These are phyloP conservation scores for Hericium erinaceus DNA, from an alignment of 768 basidiomycete species.

Conservation along the genomic window DNA sequence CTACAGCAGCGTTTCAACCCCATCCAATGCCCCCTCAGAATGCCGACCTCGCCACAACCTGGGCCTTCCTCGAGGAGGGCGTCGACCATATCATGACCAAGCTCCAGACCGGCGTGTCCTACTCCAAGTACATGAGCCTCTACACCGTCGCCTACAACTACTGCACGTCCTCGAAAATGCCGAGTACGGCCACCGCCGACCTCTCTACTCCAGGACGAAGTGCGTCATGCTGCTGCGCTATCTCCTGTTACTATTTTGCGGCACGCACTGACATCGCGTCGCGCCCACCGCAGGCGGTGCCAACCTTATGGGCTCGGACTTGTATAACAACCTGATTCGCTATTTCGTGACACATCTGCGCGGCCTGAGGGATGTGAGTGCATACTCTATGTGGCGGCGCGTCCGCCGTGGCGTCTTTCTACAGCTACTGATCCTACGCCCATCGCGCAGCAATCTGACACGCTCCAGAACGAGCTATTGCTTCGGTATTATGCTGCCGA, in stretches of 20 bases:
- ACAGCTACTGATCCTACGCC: not conserved
- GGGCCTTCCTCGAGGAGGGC: constrained; percentile 80
- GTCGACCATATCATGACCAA: constrained; percentile 92
- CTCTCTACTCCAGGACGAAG: constrained; percentile 39
- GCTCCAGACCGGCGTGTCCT: constrained; percentile 80
- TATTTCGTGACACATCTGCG: constrained; percentile 85
- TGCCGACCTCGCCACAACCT: constrained; percentile 74
- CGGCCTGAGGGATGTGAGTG: constrained; percentile 46
- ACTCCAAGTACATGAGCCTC: constrained; percentile 78
- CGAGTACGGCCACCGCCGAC: constrained; percentile 32
- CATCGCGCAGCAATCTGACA: constrained; percentile 55
- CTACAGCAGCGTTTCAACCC: constrained; percentile 1
- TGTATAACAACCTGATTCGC: constrained; percentile 89
- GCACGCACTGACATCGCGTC: not conserved
- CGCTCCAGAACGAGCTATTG: constrained; percentile 77
- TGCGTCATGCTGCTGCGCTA: constrained; percentile 28
- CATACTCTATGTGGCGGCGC: constrained; percentile 19
- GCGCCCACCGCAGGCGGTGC: constrained; percentile 59
- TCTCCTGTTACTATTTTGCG: not conserved
- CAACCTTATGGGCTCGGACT: constrained; percentile 93
- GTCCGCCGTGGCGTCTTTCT: not conserved
- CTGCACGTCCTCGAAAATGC: constrained; percentile 85
- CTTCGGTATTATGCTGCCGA: constrained; percentile 86
- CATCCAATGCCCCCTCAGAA: constrained; percentile 49
- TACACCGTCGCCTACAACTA: constrained; percentile 98